Evolutionary conservation across 768 basidiomycete species (phyloP), one percentile per base, ranked within the genome.

Genomic region (Podaxis sp.): DNA sequence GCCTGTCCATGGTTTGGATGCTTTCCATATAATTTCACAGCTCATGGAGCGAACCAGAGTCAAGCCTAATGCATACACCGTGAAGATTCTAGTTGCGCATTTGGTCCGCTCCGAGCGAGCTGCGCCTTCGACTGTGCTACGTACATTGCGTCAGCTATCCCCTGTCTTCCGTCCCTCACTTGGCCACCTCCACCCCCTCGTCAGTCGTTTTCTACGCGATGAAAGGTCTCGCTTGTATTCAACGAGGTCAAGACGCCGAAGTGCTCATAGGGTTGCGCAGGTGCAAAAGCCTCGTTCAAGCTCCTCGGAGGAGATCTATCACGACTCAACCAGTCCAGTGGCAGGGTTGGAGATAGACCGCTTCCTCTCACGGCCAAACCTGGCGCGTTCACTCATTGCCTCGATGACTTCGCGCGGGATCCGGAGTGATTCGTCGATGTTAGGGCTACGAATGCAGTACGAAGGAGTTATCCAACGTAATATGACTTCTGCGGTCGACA

Each of bases 401-500:
- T 81, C 83, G 6, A 72, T 91, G 38, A 67, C 71, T 29, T 73
- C 71, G 15, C 81, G 84, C 46, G 74, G 76, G 29, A 72, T 88
- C 52, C 80, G 79, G 66, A 81, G 81, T 63, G 88, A 93, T 69
- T 74, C 78, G 37, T 79, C 81, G 29, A 83, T 85, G 57, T 74
- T 86, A 55, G 84, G 82, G 7, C 73, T 90, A 65, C 85, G 88
- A 49, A 85, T 94, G 61, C 76, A 80, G 64, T 82, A 85, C 51
- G 86, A 90, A 63, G 85, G 81, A 7, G 76, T 85, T 19, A 71
- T 83, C 50, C 79, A 80, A 60, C 68, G 76, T 46, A 82, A 90
- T 66, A 71, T 83, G 61, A 74, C 78, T 43, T 71, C 80, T 3
- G 86, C 89, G 6, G 73, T 81, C 57, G 76, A 77, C 11, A 72